Base-by-base conservation (phyloP, 495 filamentous ascomycete genomes). In the Hypoxylon fragiforme region DNA sequence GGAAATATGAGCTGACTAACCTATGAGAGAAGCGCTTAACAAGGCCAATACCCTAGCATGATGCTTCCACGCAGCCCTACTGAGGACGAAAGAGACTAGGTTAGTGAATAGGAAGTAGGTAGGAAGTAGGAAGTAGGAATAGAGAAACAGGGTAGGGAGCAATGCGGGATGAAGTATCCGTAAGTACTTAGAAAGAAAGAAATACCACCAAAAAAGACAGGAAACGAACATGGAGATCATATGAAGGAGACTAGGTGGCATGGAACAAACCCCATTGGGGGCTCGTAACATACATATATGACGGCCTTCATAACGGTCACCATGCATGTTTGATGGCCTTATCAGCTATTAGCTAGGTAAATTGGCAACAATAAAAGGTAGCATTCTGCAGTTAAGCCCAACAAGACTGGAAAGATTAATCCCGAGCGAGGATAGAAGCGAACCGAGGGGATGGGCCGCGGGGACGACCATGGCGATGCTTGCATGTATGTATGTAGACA, bases 11-110 rank as follows among this genome's bases (percentile, higher is more conserved):
- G 20, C n/a, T 36, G 18, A 63, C 70, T 67, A 45, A 70, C 70
- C 63, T 72, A 70, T 66, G 60, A 64, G 44, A 60, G 47, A 47
- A 64, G 50, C 62, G 44, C 68, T 66, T 68, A 65, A 51, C 45
- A 70, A 55, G 65, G 28, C 71, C 69, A 66, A 68, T 70, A 76
- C 71, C 70, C 70, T 71, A 64, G 45, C 65, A 62, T 45, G 52
- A 53, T 64, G 50, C 43, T 56, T 16, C 32, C 62, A 50, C 61
- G 70, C 56, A 62, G 62, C 55, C 60, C 38, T n/a, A 65, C 50
- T 40, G 63, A 48, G 47, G 50, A 54, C 21, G 60, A 44, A 60
- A 50, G 60, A 62, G 49, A 31, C 32, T 49, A 19, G 32, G 14
- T 38, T 35, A 57, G 48, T 20, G 54, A 50, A 22, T 54, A 56